Conservation (phyloP, 2,329 filamentous ascomycete species). For the Scytalidium sp. region DNA sequence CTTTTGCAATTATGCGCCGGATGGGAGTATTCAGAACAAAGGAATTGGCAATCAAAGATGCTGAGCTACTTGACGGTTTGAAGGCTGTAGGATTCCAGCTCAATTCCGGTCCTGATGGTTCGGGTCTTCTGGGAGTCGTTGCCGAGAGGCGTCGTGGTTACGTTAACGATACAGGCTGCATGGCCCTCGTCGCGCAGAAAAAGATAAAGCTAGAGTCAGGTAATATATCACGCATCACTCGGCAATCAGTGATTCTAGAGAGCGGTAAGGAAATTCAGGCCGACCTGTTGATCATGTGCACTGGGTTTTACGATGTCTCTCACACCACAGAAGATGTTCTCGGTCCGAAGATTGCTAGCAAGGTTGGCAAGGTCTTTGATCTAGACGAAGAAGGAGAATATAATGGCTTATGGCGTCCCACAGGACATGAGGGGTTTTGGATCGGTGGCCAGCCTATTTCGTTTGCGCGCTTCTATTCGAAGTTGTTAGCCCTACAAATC, state of each 20-base stretch:
- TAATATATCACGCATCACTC: slow-evolving; percentile 39
- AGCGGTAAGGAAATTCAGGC: slow-evolving; percentile 44
- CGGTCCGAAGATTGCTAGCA: slow-evolving; percentile 45
- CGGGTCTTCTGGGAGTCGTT: slow-evolving; percentile 50
- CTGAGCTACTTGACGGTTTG: slow-evolving; percentile 40
- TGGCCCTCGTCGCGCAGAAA: slow-evolving; percentile 45
- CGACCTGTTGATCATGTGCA: slow-evolving; percentile 46
- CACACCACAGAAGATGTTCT: slow-evolving; percentile 44
- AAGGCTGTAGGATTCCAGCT: slow-evolving; percentile 51
- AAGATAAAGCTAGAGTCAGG: slow-evolving; percentile 47
- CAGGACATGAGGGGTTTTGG: slow-evolving; percentile 63
- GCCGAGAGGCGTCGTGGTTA: slow-evolving; percentile 55
- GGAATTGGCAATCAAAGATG: slow-evolving; percentile 30
- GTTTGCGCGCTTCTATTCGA: slow-evolving; percentile 37
- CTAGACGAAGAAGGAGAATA: slow-evolving; percentile 43
- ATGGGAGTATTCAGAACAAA: slow-evolving; percentile 45
- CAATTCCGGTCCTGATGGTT: slow-evolving; percentile 51
- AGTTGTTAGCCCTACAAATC: slow-evolving; percentile 37
- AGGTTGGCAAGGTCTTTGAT: slow-evolving; percentile 43
- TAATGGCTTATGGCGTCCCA: slow-evolving; percentile 42
- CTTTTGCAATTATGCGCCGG: slow-evolving; percentile 56
- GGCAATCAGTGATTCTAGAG: slow-evolving; percentile 30
- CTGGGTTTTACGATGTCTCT: slow-evolving; percentile 49
- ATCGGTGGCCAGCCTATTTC: slow-evolving; percentile 64
- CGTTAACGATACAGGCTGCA: slow-evolving; percentile 52